Evolutionary conservation across 257 asterid genomes (phyloP).

Genomic region (Parsonsia alboflavescens): DNA sequence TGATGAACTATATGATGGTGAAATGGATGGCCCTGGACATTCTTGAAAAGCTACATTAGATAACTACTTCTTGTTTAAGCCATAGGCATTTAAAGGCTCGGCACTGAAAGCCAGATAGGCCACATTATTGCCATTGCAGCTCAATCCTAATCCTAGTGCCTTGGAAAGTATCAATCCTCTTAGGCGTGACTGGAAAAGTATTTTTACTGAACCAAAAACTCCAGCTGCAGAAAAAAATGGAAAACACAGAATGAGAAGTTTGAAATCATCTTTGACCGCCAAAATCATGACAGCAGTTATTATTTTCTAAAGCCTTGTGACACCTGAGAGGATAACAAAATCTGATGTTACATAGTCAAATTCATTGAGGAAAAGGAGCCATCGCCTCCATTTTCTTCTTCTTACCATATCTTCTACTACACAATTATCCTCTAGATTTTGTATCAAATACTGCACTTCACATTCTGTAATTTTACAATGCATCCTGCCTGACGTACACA

Average conservation of each 20-base stretch:
- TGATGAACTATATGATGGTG: no score
- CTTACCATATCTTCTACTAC: constrained; percentile 6
- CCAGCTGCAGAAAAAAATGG: no score
- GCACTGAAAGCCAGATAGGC: no score
- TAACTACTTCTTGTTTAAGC: no score
- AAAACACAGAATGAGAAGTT: not conserved
- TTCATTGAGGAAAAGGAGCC: constrained; percentile 47
- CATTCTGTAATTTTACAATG: constrained; percentile 42
- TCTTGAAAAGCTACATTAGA: no score
- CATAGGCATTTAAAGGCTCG: no score
- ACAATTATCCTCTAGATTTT: constrained; percentile 22
- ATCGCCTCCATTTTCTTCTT: constrained; percentile 22
- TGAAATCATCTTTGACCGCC: not conserved
- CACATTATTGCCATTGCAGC: no score
- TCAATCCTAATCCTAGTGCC: no score
- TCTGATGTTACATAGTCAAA: constrained; percentile 36
- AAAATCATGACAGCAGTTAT: not conserved
- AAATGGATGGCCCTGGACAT: no score
- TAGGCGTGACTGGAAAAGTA: no score
- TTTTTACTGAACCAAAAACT: no score
- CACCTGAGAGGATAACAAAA: constrained; percentile 53
- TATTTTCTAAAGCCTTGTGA: not conserved
- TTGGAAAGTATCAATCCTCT: no score
- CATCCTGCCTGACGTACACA: constrained; percentile 43
- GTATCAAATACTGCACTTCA: constrained; percentile 42